Evolutionary conservation across 2,329 filamentous ascomycete species (phyloP).

Genomic region (Didymella sp.): DNA sequence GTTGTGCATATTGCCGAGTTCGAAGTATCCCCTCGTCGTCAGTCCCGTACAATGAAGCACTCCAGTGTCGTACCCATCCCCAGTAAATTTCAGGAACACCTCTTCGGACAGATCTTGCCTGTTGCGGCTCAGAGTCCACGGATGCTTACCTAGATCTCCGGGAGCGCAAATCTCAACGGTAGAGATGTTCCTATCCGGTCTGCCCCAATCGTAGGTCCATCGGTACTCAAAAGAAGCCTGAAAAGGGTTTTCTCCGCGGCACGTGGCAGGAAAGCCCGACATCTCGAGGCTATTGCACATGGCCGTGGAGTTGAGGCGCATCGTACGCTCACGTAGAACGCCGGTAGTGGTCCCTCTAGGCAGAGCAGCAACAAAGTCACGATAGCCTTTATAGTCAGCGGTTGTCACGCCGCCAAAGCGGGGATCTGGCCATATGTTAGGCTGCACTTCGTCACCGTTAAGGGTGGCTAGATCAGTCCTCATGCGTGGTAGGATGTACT

Average conservation of each 20-base stretch:
- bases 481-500: not conserved
- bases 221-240: not conserved
- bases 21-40: slow-evolving; percentile 29
- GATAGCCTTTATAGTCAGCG: not conserved
- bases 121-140: slow-evolving; percentile 21
- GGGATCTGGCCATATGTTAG: not conserved
- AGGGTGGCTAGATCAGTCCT: not conserved
- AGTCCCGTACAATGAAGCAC: slow-evolving; percentile 18
- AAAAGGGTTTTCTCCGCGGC: slow-evolving; percentile 7
- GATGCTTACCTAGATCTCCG: slow-evolving; percentile 7
- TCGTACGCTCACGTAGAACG: slow-evolving; percentile 17
- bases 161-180: slow-evolving; percentile 18
- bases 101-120: slow-evolving; percentile 19
- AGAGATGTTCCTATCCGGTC: not conserved
- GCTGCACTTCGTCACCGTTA: not conserved
- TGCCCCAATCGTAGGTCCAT: not conserved
- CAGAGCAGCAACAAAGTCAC: not conserved
- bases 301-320: slow-evolving; percentile 18
- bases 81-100: slow-evolving; percentile 10
- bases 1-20: slow-evolving; percentile 21
- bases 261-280: slow-evolving; percentile 5
- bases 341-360: slow-evolving; percentile 9
- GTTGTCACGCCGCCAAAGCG: not conserved
- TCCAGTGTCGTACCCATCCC: not conserved
- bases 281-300: slow-evolving; percentile 1